Percentiles rank a stretch among this genome's conserved stretches.
Evolutionary conservation across 805 yeast species (phyloP).

Genomic region (Schizosaccharomyces osmophilus): DNA sequence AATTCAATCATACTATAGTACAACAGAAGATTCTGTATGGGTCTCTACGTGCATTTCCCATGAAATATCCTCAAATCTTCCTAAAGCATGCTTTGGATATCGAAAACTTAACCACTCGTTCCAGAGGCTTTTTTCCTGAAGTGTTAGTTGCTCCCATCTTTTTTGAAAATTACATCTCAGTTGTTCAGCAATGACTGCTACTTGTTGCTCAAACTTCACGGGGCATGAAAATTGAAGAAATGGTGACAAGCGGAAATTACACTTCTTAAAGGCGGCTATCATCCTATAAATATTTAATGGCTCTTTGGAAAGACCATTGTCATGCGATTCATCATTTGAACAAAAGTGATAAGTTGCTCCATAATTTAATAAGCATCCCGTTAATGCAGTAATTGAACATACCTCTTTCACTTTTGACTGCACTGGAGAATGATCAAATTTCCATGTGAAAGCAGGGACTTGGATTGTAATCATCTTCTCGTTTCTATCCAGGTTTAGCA

Average conservation of each 20-base stretch:
- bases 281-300: neutral
- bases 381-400: neutral
- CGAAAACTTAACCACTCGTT: neutral
- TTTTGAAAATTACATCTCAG: neutral
- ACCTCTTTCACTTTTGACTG: neutral
- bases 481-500: too few species aligned
- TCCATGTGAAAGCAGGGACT: too few species aligned
- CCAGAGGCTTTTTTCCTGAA: neutral
- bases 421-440: too few species aligned
- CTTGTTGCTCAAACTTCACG: neutral
- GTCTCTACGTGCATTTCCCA: too few species aligned
- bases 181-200: neutral
- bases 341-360: neutral
- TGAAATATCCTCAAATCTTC: too few species aligned
- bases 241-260: neutral
- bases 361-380: neutral
- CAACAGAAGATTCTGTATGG: too few species aligned
- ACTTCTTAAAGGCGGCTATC: neutral
- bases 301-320: neutral
- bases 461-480: too few species aligned
- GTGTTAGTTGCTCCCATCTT: neutral
- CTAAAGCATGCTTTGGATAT: neutral
- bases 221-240: neutral
- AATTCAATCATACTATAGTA: too few species aligned
- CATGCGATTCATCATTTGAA: neutral